These are phyloP conservation scores for Porcisia deanei DNA, from an alignment of 208 protist species.

Conservation along the genomic window DNA sequence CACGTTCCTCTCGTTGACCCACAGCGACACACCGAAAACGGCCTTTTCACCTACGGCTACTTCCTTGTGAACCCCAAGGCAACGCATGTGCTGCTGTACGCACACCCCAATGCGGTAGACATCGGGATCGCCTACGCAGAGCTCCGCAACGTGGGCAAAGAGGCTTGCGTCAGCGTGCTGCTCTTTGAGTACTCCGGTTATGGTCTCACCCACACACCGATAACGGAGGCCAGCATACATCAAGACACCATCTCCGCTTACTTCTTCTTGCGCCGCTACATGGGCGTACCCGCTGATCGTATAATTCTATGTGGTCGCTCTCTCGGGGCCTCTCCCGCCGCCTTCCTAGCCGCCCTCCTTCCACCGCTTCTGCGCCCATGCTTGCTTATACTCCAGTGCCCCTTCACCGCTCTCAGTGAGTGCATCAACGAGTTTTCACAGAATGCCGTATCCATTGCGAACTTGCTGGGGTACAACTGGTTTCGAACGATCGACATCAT, in stretches of 20 bases:
- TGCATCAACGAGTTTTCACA: conserved; percentile 73
- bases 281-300: conserved; percentile 50
- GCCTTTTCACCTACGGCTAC: conserved; percentile 63
- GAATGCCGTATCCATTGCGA: conserved; percentile 60
- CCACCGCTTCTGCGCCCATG: conserved; percentile 41
- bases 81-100: conserved; percentile 77
- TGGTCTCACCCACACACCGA: conserved; percentile 54
- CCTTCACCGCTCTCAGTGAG: conserved; percentile 76
- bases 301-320: conserved; percentile 84
- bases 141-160: conserved; percentile 57
- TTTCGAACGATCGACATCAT: conserved; percentile 85
- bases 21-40: conserved; percentile 44
- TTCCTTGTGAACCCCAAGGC: conserved; percentile 49
- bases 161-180: conserved; percentile 59
- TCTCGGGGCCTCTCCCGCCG: conserved; percentile 65
- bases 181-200: conserved; percentile 86
- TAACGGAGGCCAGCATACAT: conserved; percentile 63
- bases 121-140: conserved; percentile 78
- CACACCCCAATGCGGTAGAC: conserved; percentile 86
- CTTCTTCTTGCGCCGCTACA: conserved; percentile 55
- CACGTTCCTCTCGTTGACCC: conserved; percentile 70
- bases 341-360: conserved; percentile 49
- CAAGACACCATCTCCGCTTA: conserved; percentile 70
- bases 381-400: conserved; percentile 71
- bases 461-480: conserved; percentile 80